Conservation (phyloP, 2,329 filamentous ascomycete genomes). For the Verticillium nonalfalfae region DNA sequence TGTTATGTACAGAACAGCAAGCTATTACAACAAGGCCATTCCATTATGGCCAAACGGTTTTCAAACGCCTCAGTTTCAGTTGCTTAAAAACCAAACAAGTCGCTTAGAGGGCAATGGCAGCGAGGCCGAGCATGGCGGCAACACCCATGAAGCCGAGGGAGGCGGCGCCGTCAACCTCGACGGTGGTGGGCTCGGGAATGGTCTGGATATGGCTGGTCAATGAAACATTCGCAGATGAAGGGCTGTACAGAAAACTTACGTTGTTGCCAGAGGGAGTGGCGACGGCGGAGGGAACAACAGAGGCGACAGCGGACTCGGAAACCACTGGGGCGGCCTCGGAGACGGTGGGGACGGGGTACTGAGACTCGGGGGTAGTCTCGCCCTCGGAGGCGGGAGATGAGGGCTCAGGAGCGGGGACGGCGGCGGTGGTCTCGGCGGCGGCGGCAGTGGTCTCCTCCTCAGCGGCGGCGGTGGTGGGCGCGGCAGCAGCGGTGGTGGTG, state of each 20-base stretch:
- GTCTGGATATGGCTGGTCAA: not conserved
- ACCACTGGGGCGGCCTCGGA: not conserved
- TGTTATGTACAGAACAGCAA: not conserved
- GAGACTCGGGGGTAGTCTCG: not conserved
- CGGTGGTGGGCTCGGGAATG: not conserved
- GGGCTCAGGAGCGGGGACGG: not conserved
- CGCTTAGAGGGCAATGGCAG: conserved; percentile 9
- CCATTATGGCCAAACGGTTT: not conserved
- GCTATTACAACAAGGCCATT: not conserved
- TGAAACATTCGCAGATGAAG: not conserved
- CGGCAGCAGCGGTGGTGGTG: not conserved
- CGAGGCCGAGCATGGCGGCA: conserved; percentile 9
- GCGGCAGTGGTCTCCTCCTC: not conserved
- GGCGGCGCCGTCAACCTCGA: conserved; percentile 7
- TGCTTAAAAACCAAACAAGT: not conserved
- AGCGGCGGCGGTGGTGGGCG: not conserved
- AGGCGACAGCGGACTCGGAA: not conserved
- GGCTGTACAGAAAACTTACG: not conserved
- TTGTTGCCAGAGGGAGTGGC: not conserved
- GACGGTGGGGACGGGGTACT: not conserved
- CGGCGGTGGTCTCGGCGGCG: not conserved
- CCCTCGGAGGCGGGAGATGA: not conserved
- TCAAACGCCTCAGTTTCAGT: not conserved
- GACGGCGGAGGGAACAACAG: not conserved
- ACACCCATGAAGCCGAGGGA: conserved; percentile 7